A percentile compares a stretch with the other conserved stretches of the same genome.
phyloP scores from a whole-genome alignment of 202 grass and related monocot species.

The Musa balbisiana region DNA sequence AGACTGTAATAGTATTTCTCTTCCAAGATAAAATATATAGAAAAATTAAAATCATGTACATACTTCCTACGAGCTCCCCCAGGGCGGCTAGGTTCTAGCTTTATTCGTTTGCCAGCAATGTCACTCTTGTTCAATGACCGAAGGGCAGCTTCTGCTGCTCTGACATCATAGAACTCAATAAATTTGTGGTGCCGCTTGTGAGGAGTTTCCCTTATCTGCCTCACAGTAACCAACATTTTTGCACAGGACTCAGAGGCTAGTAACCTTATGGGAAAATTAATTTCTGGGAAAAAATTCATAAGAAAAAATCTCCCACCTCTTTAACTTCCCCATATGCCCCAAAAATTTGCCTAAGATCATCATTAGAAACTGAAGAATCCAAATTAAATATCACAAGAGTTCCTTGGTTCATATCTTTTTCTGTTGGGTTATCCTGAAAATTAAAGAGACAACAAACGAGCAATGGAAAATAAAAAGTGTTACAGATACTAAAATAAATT shows the following conservation, averaged over 20 bases:
- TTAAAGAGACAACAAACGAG: neutral
- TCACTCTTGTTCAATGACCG: constrained; percentile 92
- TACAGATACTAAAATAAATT: constrained; percentile 2
- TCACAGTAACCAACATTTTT: neutral
- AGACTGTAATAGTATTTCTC: no score
- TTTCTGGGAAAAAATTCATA: constrained; percentile 6
- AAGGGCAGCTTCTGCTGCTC: constrained; percentile 92
- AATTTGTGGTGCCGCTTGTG: constrained; percentile 99
- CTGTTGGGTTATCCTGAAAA: constrained; percentile 83
- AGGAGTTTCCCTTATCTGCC: constrained; percentile 94
- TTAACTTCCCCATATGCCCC: constrained; percentile 96
- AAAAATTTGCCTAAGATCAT: constrained; percentile 81
- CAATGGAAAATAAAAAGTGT: neutral
- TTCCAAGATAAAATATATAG: neutral
- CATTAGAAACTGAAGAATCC: constrained; percentile 91
- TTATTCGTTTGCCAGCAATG: constrained; percentile 95
- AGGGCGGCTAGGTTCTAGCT: constrained; percentile 91
- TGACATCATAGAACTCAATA: constrained; percentile 99
- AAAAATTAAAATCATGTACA: constrained; percentile 21
- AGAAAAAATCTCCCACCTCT: constrained; percentile 45
- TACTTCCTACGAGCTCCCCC: constrained; percentile 95
- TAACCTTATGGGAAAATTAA: constrained; percentile 16
- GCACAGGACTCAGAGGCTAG: neutral
- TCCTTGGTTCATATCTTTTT: constrained; percentile 99
- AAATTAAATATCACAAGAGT: constrained; percentile 98